Percentiles rank a stretch among this genome's conserved stretches.
Conservation (phyloP, 2,329 filamentous ascomycete genomes). For the Diaporthe nobilis region DNA sequence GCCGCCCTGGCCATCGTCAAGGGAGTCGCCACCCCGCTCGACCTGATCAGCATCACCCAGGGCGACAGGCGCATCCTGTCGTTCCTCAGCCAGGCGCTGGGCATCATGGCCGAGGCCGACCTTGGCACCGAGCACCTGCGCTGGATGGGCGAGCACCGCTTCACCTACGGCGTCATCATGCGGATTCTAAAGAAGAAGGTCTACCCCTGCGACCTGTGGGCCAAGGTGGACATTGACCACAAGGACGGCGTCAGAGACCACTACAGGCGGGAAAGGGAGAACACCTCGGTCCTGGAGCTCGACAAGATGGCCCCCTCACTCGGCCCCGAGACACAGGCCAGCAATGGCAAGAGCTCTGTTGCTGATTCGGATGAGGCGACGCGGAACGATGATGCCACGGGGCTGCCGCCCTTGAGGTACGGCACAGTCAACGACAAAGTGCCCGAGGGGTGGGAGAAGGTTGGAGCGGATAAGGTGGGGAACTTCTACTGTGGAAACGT, state of each 20-base stretch:
- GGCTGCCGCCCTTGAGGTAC: constrained; percentile 81
- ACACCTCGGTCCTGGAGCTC: constrained; percentile 18
- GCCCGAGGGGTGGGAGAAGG: constrained; percentile 81
- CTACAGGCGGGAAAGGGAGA: constrained; percentile 67
- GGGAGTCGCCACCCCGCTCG: constrained; percentile 85
- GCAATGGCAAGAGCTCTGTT: constrained; percentile 15
- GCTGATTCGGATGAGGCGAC: constrained; percentile 39
- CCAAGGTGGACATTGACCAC: constrained; percentile 84
- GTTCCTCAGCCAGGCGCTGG: constrained; percentile 91
- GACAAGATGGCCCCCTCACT: constrained; percentile 40
- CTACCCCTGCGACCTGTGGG: constrained; percentile 90
- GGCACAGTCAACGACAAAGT: constrained; percentile 85
- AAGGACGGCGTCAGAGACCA: constrained; percentile 82
- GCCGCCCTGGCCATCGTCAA: constrained; percentile 91
- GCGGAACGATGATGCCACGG: constrained; percentile 55
- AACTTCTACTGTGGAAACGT: constrained; percentile 96
- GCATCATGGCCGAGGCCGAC: constrained; percentile 91
- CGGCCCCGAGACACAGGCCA: constrained; percentile 43
- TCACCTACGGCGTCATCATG: constrained; percentile 86
- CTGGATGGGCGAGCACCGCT: constrained; percentile 91
- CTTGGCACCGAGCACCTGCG: constrained; percentile 90
- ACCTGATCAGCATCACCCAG: constrained; percentile 90
- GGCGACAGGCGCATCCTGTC: constrained; percentile 81
- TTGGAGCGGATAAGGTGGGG: constrained; percentile 83
- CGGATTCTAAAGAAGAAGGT: constrained; percentile 81